Percentiles rank a stretch among this genome's conserved stretches.
phyloP scores from a whole-genome alignment of 2,329 filamentous ascomycete genomes.

The Chrysoporthe austroafricana region DNA sequence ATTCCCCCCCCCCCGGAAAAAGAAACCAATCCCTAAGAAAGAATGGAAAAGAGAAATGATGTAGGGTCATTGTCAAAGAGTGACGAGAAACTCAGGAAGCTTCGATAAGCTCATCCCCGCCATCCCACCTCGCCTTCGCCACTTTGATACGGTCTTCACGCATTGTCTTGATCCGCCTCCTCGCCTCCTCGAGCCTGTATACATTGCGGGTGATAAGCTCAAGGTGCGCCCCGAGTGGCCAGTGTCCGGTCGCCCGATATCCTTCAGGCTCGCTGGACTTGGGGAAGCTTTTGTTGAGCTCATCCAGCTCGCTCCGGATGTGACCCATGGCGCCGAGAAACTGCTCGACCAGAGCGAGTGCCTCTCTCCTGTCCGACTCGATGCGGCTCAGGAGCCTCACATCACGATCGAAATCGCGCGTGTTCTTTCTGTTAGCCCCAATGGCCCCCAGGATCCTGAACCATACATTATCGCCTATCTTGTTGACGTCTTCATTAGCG shows the following conservation, averaged over 20 bases:
- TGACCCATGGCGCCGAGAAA: conserved; percentile 74
- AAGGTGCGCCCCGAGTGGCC: conserved; percentile 72
- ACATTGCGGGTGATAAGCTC: conserved; percentile 74
- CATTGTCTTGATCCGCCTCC: conserved; percentile 60
- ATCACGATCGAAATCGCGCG: conserved; percentile 65
- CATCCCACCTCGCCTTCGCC: conserved; percentile 50
- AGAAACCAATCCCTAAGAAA: no score
- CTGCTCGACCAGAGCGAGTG: conserved; percentile 68
- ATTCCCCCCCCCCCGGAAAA: no score
- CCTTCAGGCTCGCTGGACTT: conserved; percentile 50
- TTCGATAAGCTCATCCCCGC: conserved; percentile 49
- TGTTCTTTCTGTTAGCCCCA: conserved; percentile 66
- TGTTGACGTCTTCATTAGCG: conserved; percentile 62
- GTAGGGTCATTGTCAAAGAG: no score
- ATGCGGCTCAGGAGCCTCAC: conserved; percentile 68
- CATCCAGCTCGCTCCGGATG: conserved; percentile 72
- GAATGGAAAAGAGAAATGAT: no score
- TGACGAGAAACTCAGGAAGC: conserved; percentile 12
- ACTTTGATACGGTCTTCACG: conserved; percentile 64
- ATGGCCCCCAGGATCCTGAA: conserved; percentile 71
- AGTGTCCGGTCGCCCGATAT: conserved; percentile 69
- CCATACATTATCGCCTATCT: conserved; percentile 68
- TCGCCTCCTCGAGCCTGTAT: conserved; percentile 69
- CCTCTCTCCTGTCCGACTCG: conserved; percentile 65
- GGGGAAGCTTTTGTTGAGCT: conserved; percentile 47